Base-by-base conservation (phyloP, 371 early-diverging fungal species). In the Parasitella parasitica region DNA sequence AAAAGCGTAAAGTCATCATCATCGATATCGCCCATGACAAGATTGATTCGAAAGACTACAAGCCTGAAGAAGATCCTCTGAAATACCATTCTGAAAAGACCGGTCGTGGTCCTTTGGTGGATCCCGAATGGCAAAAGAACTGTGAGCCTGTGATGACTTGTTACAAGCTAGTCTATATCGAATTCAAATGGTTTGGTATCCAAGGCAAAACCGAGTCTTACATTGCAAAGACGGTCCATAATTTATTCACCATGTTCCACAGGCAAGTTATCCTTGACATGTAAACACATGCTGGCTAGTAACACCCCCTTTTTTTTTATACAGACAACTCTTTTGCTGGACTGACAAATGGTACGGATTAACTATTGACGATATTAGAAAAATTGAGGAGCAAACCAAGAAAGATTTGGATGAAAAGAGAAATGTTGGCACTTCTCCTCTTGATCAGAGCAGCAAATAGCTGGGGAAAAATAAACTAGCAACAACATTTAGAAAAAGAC, bases 141-240 rank as follows among this genome's bases (percentile, higher is more conserved):
- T 81, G 78, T 54, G 84, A 84, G 16, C 90, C 90, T 11, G 82
- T 85, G 15, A 90, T 90, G 90, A 89, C 89, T 6, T 89, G 89
- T 69, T 90, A 90, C 66, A 90, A 90, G 63, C 73, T 89, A 56
- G 85, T 89, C 20, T 87, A 86, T 22, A 86, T 83, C 20, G 89
- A 90, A 70, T 90, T 90, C 71, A 82, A 79, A 56, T 88, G 87
- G 86, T 87, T 84, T 63, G 88, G 88, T 2, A 54, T 89, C 41
- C 89, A 89, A 63, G 73, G 65, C 13, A 77, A 69, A 28, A 83
- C 83, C 13, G 90, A 90, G 67, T 57, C 72, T 1, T 78, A 81
- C 18, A 83, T 87, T 48, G 73, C 73, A 38, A 73, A 58, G 36
- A 67, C 70, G 24, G 57, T 73, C 50, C 67, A 69, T 18, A 70